Evolutionary conservation across 164 flowering plant species (phyloP), one percentile per base, ranked within the genome.

Genomic region (Sextonia rubra): DNA sequence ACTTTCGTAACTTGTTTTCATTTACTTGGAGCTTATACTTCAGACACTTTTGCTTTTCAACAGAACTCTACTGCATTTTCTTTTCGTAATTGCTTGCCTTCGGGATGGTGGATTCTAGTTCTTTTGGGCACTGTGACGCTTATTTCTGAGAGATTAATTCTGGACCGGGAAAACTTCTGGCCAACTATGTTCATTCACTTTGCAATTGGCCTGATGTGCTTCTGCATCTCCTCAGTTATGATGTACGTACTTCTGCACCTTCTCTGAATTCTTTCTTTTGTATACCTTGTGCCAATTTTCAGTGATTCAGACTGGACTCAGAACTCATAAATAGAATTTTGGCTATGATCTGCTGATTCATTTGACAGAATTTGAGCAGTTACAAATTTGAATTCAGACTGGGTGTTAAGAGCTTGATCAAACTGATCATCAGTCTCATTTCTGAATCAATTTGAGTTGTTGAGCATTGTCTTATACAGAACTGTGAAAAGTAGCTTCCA

Each of bases 61-160:
- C 90, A 94, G 98, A 89, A 72, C 73, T 78, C 92, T 55, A 64
- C 88, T n/a, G 76, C 84, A 9, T 94, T 94, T 80, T 79, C 93
- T 63, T 90, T 94, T 48, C 64, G 47, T 26, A 65, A 76, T 55
- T 92, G 98, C 83, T 81, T 94, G 78, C 99, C 98, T 62, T 83
- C 87, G 0, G 98, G 97, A 68, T 90, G 89, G 91, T 47, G 37
- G 29, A 64, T 85, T 69, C 76, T 94, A 61, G 76, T 92, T 29
- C 58, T 91, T 79, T 90, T 97, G 24, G 84, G 93, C 37, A 71
- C 81, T 23, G 78, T 69, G 8, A 89, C 98, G 44, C 81, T 83
- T 27, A 66, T 89, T 65, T 89, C 97, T 12, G 93, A 90, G 82
- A 86, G 75, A 74, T 55, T 89, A 67, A 81, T 90, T 75, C 77